These are phyloP conservation scores for Microstegium vimineum DNA, from an alignment of 176 grass and related monocot species.

Conservation along the genomic window DNA sequence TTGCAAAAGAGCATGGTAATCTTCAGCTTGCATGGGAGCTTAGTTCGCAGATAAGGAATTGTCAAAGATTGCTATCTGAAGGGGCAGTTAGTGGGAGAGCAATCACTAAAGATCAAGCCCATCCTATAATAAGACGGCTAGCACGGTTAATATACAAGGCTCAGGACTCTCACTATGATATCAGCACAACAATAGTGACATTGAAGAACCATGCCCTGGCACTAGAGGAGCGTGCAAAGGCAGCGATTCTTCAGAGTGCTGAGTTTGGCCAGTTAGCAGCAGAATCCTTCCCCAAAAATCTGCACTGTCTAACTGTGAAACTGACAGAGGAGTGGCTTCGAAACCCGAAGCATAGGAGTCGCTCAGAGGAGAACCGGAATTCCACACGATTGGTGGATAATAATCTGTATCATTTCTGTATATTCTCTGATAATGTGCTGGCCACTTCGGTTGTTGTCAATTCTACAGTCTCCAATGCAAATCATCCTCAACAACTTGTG, in stretches of 20 bases:
- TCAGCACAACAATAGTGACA: constrained; percentile 82
- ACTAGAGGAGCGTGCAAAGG: constrained; percentile 88
- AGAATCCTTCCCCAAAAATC: constrained; percentile 71
- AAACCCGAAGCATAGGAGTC: constrained; percentile 52
- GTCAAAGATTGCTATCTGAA: constrained; percentile 80
- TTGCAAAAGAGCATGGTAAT: constrained; percentile 90
- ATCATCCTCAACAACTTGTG: constrained; percentile 97
- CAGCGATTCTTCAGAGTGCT: constrained; percentile 74
- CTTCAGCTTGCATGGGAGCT: constrained; percentile 94
- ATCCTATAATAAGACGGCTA: constrained; percentile 74
- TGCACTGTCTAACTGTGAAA: constrained; percentile 81
- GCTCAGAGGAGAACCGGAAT: constrained; percentile 67
- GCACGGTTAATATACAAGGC: constrained; percentile 89
- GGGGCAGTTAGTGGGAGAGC: constrained; percentile 72
- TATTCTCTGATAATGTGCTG: constrained; percentile 96
- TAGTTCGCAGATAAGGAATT: constrained; percentile 89
- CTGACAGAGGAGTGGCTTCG: constrained; percentile 78
- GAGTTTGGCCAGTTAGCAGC: constrained; percentile 88
- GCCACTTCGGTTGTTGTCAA: constrained; percentile 93
- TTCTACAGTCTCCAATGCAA: constrained; percentile 91
- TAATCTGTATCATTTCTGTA: constrained; percentile 94
- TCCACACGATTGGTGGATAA: constrained; percentile 92
- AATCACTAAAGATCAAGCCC: constrained; percentile 68
- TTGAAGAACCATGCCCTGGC: constrained; percentile 78
- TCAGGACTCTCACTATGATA: constrained; percentile 96